Conservation (phyloP, 345 rosid species). For the Salix koriyanagi region DNA sequence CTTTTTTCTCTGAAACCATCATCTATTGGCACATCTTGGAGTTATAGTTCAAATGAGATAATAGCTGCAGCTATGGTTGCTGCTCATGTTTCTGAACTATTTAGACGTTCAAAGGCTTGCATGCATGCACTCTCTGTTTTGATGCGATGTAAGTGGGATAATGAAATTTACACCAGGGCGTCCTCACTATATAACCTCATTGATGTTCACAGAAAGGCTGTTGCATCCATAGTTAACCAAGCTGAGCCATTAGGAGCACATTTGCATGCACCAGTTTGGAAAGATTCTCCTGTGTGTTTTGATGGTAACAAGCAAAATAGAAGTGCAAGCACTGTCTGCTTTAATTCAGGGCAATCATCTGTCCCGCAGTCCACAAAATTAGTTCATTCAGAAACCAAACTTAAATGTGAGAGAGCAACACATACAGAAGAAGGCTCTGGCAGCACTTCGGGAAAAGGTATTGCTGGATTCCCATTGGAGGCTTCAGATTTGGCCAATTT, state of each 20-base stretch:
- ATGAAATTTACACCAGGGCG: slow-evolving; percentile 69
- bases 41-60: slow-evolving; percentile 90
- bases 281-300: slow-evolving; percentile 39
- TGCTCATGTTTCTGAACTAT: slow-evolving; percentile 89
- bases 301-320: slow-evolving; percentile 45
- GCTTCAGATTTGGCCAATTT: slow-evolving; percentile 97
- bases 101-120: slow-evolving; percentile 87
- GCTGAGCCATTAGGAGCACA: slow-evolving; percentile 88
- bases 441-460: slow-evolving; percentile 48
- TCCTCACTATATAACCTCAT: slow-evolving; percentile 88
- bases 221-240: slow-evolving; percentile 88
- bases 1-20: slow-evolving; percentile 91
- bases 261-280: slow-evolving; percentile 61
- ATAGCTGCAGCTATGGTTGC: slow-evolving; percentile 99
- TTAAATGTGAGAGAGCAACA: slow-evolving; percentile 37
- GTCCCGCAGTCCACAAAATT: slow-evolving; percentile 36
- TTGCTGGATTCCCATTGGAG: slow-evolving; percentile 61
- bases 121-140: slow-evolving; percentile 76
- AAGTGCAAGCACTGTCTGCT: slow-evolving; percentile 31
- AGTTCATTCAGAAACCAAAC: slow-evolving; percentile 32
- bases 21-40: slow-evolving; percentile 87
- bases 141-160: slow-evolving; percentile 91
- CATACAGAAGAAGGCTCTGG: slow-evolving; percentile 45
- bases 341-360: slow-evolving; percentile 44
- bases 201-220: slow-evolving; percentile 87